phyloP scores from a whole-genome alignment of 306 rosid species.

The Prinsepia uniflora region DNA sequence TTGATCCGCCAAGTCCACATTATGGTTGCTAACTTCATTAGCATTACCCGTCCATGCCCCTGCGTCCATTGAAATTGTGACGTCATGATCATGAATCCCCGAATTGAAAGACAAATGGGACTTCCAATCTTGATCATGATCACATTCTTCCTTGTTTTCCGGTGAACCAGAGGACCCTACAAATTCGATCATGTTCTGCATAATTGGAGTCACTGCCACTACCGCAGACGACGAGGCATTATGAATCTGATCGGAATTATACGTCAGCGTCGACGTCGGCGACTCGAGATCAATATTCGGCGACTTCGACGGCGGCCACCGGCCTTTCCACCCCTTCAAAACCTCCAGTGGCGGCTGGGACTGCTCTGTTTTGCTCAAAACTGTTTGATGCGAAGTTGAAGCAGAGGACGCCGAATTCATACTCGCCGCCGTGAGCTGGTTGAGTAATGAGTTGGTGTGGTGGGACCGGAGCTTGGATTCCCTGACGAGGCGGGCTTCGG shows the following conservation, averaged over 20 bases:
- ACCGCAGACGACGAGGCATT: neutral
- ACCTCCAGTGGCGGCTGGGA: neutral
- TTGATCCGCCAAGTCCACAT: slow-evolving; percentile 26
- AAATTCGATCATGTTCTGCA: slow-evolving; percentile 13
- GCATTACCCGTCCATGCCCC: slow-evolving; percentile 30
- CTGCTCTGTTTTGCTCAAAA: too few relatives aligned
- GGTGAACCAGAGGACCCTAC: neutral
- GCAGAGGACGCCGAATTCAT: neutral
- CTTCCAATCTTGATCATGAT: slow-evolving; percentile 13
- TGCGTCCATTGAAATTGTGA: slow-evolving; percentile 55
- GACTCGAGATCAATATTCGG: slow-evolving; percentile 55
- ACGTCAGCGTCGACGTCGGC: slow-evolving; percentile 80
- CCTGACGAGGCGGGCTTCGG: slow-evolving; percentile 89
- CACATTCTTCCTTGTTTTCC: slow-evolving; percentile 5
- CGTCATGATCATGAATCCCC: slow-evolving; percentile 38
- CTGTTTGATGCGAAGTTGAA: neutral
- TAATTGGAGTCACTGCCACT: slow-evolving; percentile 28
- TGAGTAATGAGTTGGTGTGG: slow-evolving; percentile 23
- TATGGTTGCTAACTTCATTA: neutral
- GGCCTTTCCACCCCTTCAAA: neutral
- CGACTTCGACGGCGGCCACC: neutral
- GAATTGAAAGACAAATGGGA: slow-evolving; percentile 33
- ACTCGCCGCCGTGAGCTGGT: slow-evolving; percentile 30
- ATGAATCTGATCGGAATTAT: slow-evolving; percentile 37
- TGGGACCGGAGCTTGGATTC: slow-evolving; percentile 76